These are phyloP conservation scores for Piper longum DNA, from an alignment of 164 flowering plant genomes.

Conservation along the genomic window DNA sequence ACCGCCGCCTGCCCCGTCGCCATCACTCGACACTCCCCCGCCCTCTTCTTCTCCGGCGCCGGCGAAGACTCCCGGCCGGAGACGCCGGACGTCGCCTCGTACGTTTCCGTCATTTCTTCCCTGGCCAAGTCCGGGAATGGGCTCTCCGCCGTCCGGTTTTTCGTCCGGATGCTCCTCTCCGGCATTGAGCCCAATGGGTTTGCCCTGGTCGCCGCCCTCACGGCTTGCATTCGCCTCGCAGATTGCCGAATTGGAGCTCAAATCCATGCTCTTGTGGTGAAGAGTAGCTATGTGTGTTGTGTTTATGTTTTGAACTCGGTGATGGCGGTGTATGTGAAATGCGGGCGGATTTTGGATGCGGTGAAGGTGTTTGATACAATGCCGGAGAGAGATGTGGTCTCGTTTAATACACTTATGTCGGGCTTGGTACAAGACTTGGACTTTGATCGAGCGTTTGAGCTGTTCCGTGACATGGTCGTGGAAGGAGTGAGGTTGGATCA, in stretches of 20 bases:
- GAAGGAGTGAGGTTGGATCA: conserved; percentile 34
- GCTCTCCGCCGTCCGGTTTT: conserved; percentile 36
- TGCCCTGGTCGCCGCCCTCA: conserved; percentile 56
- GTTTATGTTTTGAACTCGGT: conserved; percentile 55
- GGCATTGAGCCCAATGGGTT: conserved; percentile 68
- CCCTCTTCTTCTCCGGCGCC: background rate
- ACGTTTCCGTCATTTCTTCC: conserved; percentile 44
- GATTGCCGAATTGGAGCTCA: conserved; percentile 45
- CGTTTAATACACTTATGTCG: conserved; percentile 73
- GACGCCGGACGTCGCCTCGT: conserved; percentile 31
- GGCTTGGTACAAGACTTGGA: conserved; percentile 32
- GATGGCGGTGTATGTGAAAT: conserved; percentile 46
- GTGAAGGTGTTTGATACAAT: conserved; percentile 51
- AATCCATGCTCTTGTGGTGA: conserved; percentile 43
- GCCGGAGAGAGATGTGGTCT: conserved; percentile 45
- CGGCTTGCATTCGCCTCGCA: conserved; percentile 43
- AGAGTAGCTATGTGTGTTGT: conserved; percentile 23
- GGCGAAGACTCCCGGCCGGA: background rate
- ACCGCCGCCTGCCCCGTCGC: background rate
- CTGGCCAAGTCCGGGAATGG: conserved; percentile 42
- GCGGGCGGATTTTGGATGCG: conserved; percentile 28
- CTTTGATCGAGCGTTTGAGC: conserved; percentile 37
- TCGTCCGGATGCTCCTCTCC: conserved; percentile 41
- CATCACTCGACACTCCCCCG: background rate
- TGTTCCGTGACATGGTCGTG: conserved; percentile 38